Evolutionary conservation across 2,329 filamentous ascomycete genomes (phyloP).

Genomic region (Botrytis squamosa): DNA sequence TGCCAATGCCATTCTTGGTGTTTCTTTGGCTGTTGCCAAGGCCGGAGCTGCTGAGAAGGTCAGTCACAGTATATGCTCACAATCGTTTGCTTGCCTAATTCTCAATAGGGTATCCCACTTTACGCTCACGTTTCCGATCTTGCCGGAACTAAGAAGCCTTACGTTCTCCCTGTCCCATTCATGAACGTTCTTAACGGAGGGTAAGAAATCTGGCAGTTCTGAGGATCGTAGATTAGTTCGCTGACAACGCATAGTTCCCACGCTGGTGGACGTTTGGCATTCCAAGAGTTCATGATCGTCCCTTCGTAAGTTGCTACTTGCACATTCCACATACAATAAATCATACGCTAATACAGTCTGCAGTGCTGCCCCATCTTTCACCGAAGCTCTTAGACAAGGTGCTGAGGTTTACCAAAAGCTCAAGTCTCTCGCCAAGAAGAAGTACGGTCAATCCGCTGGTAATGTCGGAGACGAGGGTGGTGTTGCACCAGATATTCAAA

Average conservation of each 20-base stretch:
- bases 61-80: slow-evolving; percentile 21
- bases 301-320: slow-evolving; percentile 59
- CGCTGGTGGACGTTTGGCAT: slow-evolving; percentile 91
- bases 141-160: slow-evolving; percentile 87
- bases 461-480: slow-evolving; percentile 99
- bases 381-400: slow-evolving; percentile 94
- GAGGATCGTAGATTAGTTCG: background rate
- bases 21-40: slow-evolving; percentile 82
- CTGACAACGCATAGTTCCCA: slow-evolving; percentile 65
- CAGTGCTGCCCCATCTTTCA: slow-evolving; percentile 83
- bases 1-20: slow-evolving; percentile 85
- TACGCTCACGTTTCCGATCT: slow-evolving; percentile 87
- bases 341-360: slow-evolving; percentile 19
- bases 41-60: slow-evolving; percentile 86
- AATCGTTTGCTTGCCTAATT: slow-evolving; percentile 18
- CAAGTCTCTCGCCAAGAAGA: slow-evolving; percentile 97
- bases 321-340: slow-evolving; percentile 1
- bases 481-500: slow-evolving; percentile 98
- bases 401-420: slow-evolving; percentile 98
- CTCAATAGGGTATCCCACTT: slow-evolving; percentile 66
- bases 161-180: slow-evolving; percentile 86
- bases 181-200: slow-evolving; percentile 88
- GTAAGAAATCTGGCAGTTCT: slow-evolving; percentile 29
- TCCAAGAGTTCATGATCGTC: slow-evolving; percentile 97
- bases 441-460: slow-evolving; percentile 97